Percentiles rank a stretch among this genome's conserved stretches.
These are phyloP conservation scores for Fusarium penzigii DNA, from an alignment of 2,329 filamentous ascomycete species.

Conservation along the genomic window DNA sequence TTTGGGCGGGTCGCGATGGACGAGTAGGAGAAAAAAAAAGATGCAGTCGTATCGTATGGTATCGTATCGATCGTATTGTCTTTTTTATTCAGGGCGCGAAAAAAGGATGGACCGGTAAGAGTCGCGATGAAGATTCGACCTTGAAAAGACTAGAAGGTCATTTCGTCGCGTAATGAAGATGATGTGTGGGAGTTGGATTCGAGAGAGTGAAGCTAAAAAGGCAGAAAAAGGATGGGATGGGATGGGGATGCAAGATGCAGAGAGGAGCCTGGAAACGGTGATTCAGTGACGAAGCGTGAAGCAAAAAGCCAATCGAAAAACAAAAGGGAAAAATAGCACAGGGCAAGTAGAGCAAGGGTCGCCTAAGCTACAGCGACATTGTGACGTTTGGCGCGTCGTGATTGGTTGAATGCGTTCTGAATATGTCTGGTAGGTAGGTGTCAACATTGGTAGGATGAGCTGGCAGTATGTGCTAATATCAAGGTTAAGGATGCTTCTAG, in stretches of 20 bases:
- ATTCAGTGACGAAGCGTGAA: slow-evolving; percentile 31
- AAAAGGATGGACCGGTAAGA: neutral
- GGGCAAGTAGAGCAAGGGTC: slow-evolving; percentile 12
- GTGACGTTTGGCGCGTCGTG: slow-evolving; percentile 13
- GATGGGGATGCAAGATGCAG: slow-evolving; percentile 6
- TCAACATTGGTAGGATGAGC: slow-evolving; percentile 25
- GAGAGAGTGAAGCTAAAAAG: slow-evolving; percentile 16
- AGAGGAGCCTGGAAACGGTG: slow-evolving; percentile 12
- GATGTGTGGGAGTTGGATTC: slow-evolving; percentile 25
- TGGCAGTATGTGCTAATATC: slow-evolving; percentile 20
- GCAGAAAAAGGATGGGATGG: slow-evolving; percentile 21
- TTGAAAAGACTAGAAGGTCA: slow-evolving; percentile 27
- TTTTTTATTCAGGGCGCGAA: neutral
- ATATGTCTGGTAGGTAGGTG: slow-evolving; percentile 11
- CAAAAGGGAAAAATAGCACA: slow-evolving; percentile 11
- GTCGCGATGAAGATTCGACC: slow-evolving; percentile 24
- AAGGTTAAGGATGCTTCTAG: slow-evolving; percentile 12
- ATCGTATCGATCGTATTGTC: neutral
- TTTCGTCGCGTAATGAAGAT: slow-evolving; percentile 27
- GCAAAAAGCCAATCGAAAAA: slow-evolving; percentile 28
- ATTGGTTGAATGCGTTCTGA: slow-evolving; percentile 14
- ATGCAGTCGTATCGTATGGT: neutral
- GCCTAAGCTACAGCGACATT: slow-evolving; percentile 18
- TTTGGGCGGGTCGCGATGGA: slow-evolving; percentile 25
- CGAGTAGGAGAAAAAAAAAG: slow-evolving; percentile 13